Percentiles rank a stretch among this genome's conserved stretches.
Evolutionary conservation across 1,139 yeast species (phyloP).

Genomic region (Scheffersomyces titani): DNA sequence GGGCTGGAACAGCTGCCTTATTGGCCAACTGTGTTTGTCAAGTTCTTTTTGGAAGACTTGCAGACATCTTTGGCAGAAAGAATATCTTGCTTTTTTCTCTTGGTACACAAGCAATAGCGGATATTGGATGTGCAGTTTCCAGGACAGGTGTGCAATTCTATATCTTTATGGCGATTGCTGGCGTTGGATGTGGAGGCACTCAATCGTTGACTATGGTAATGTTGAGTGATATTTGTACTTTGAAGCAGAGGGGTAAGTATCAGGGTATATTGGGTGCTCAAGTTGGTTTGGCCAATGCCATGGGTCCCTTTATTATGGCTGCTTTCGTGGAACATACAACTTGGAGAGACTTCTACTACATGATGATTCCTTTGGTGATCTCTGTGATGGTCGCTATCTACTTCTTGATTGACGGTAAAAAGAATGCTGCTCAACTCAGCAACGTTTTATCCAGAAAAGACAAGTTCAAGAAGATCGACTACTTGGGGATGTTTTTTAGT

Average conservation of each 20-base stretch:
- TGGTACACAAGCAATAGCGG: conserved; percentile 15
- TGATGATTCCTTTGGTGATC: conserved; percentile 18
- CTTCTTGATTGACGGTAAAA: conserved; percentile 12
- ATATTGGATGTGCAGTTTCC: conserved; percentile 20
- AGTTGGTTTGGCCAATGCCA: conserved; percentile 21
- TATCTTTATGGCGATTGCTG: conserved; percentile 21
- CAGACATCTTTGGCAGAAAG: conserved; percentile 25
- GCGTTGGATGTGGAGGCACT: conserved; percentile 22
- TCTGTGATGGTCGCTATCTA: conserved; percentile 13
- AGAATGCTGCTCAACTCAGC: conserved; percentile 12
- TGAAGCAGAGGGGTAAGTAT: conserved; percentile 21
- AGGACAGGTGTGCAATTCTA: conserved; percentile 19
- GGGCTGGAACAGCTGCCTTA: conserved; percentile 55
- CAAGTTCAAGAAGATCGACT: conserved; percentile 20
- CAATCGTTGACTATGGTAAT: conserved; percentile 22
- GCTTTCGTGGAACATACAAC: conserved; percentile 14
- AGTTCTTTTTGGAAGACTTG: conserved; percentile 43
- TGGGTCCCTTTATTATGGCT: conserved; percentile 23
- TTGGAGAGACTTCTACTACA: conserved; percentile 22
- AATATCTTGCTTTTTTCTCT: conserved; percentile 17
- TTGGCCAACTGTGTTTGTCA: conserved; percentile 49
- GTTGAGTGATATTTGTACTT: conserved; percentile 21
- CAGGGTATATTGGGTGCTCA: conserved; percentile 23
- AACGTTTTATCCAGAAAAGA: conserved; percentile 13
- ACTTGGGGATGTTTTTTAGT: conserved; percentile 19